Evolutionary conservation across 768 basidiomycete species (phyloP).

Genomic region (Coprinopsis cinerea): DNA sequence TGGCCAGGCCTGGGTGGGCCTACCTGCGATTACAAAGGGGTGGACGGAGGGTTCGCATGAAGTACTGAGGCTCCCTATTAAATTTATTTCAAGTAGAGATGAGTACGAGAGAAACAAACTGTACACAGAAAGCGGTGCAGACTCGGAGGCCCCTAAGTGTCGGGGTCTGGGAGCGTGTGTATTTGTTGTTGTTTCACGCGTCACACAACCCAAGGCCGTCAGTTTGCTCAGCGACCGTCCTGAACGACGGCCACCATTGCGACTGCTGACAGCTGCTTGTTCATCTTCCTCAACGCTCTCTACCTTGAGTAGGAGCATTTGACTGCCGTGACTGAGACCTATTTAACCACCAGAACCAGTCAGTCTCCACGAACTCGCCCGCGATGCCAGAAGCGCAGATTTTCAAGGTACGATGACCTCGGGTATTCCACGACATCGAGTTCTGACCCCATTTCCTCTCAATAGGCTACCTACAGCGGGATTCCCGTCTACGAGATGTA

Average conservation of each 20-base stretch:
- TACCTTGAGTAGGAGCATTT: too few species aligned
- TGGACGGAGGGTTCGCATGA: too few species aligned
- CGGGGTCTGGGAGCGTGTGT: not conserved
- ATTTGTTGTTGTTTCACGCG: constrained; percentile 12
- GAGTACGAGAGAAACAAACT: too few species aligned
- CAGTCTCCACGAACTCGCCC: constrained; percentile 1
- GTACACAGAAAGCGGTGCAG: too few species aligned
- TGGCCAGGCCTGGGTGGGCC: too few species aligned
- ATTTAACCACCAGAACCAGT: not conserved
- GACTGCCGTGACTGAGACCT: too few species aligned
- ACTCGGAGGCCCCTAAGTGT: not conserved
- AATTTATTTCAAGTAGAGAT: too few species aligned
- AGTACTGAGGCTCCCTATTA: too few species aligned
- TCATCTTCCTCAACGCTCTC: too few species aligned
- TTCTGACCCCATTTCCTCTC: constrained; percentile 20
- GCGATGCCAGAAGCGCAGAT: constrained; percentile 80
- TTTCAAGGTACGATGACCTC: constrained; percentile 60
- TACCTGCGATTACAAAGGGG: too few species aligned
- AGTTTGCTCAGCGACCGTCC: not conserved
- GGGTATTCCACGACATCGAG: constrained; percentile 11
- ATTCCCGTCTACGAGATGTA: constrained; percentile 92
- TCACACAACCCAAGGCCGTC: constrained; percentile 4
- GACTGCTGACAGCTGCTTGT: not conserved
- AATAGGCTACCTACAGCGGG: constrained; percentile 85
- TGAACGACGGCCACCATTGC: not conserved